Evolutionary conservation across 495 filamentous ascomycete genomes (phyloP), one percentile per base, ranked within the genome.

Genomic region (Annulohypoxylon maeteangense): DNA sequence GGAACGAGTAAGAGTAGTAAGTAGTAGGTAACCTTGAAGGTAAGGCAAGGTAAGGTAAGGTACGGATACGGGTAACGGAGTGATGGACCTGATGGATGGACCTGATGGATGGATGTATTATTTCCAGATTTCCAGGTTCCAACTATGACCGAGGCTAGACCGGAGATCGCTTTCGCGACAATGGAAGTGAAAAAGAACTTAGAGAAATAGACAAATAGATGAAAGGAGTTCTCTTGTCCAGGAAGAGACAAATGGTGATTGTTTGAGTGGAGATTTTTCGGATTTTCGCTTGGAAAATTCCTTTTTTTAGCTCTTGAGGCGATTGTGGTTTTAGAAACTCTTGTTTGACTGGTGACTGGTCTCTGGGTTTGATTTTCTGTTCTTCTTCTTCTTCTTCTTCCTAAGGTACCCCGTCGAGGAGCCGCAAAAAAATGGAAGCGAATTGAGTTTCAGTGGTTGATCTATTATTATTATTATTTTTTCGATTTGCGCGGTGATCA

Each of bases 221-320:
- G 55, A 71, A 75, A 72, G 67, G 73, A 65, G 82, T 83, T 75
- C 40, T 76, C 73, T 73, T 75, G 55, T 63, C 48, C 40, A 65
- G 38, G 65, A 60, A 72, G 61, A 60, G 62, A 71, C 48, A 42
- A 64, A 61, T 47, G 56, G 34, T 61, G 45, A 67, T 67, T 50
- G 51, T 32, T 59, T 70, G 67, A 74, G 67, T 70, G 67, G 67
- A 70, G 71, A 74, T 66, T 70, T 68, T 62, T 34, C 47, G 47
- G n/a, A 44, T 63, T 36, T 67, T 68, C 47, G 53, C 60, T 63
- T 67, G 62, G 67, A 74, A 70, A 70, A 51, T 62, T 67, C 59
- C 57, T 70, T 74, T 70, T 67, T 74, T 70, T 63, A 62, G 56
- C 23, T 48, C 22, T 74, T 74, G 71, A 74, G 53, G 67, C 65